Base-by-base conservation (phyloP, 2,329 filamentous ascomycete species). In the Leptographium procerum region DNA sequence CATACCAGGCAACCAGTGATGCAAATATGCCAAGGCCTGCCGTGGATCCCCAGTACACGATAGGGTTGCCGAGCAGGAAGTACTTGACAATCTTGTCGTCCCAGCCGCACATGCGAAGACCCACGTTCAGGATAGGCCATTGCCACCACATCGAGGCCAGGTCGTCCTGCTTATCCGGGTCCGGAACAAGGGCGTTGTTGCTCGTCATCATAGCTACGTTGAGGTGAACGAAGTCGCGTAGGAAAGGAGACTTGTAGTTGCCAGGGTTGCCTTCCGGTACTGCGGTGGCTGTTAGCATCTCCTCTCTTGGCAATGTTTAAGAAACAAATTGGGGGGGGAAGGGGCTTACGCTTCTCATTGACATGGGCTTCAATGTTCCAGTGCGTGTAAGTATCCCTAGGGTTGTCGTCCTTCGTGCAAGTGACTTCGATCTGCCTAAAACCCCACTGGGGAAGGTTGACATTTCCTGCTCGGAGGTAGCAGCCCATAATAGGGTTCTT, bases 201-300 rank as follows among this genome's bases (percentile, higher is more conserved):
- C 94, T 97, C 4, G 94, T 99, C 92, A 97, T 96, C 94, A 99
- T 99, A 62, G 94, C 94, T 62, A 99, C 94, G 70, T 99, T 99
- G 61, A 97, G 78, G 72, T 99, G 94, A 63, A 99, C 86, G 68
- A 99, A 99, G 73, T 99, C 94, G 70, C 95, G 91, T 69, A 96
- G 79, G 80, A 99, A 99, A 2, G 95, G 94, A 40, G 92, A 97
- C 76, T 89, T 95, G 78, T 96, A 99, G 59, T 89, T 86, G 66
- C 88, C 89, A 57, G 94, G 89, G 72, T 96, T 88, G 66, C 88
- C 87, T 62, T 89, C 84, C 45, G 94, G 92, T 29, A 97, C 89
- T 94, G 67, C 40, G 22, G 24, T 36, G 24, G 43, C 8, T 48
- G 65, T 74, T 70, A 75, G 55, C 31, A 52, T 22, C 3, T 28